Evolutionary conservation across 306 rosid species (phyloP), one percentile per base, ranked within the genome.

Genomic region (Acacia confusa): DNA sequence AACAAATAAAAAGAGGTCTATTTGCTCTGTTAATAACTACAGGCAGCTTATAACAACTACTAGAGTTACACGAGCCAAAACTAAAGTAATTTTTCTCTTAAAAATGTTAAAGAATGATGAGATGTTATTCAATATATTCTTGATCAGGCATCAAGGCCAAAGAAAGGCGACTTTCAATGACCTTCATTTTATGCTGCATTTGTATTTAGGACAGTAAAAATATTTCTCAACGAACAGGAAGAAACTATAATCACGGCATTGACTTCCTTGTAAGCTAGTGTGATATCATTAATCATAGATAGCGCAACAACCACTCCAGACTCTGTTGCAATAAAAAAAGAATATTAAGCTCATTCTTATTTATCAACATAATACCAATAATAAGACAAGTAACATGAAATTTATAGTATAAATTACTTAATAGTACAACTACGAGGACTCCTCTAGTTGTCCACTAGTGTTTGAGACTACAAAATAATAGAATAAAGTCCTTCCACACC

Each of bases 261-360:
- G 64, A 4, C 64, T 82, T 81, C 71, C 78, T 69, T 65, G 74
- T 74, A 74, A 48, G 77, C 73, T 73, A 44, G 52, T 50, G 14
- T 87, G 80, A 74, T 22, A 57, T 11, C 66, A 8, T 57, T 60
- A 60, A 60, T 87, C 92, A 94, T 75, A 89, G 76, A 84, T 87
- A 92, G 82, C 84, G 84, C 58, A 92, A 78, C 88, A 93, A 71
- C 97, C 97, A 91, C 88, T 91, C 94, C 81, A 96, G 84, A 72
- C 91, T 85, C 99, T 96, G 99, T 81, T 43, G 28, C 84, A 81
- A 58, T 20, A 13, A 63, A 34, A 79, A 79, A 57, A 73, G 77
- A 72, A 82, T 60, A 84, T 73, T 32, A 47, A 81, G 71, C 38
- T 83, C 84, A 87, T 74, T 71, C 57, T 70, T 78, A 72, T 43